These are phyloP conservation scores for Simplicillium aogashimaense DNA, from an alignment of 2,329 filamentous ascomycete genomes.

Conservation along the genomic window DNA sequence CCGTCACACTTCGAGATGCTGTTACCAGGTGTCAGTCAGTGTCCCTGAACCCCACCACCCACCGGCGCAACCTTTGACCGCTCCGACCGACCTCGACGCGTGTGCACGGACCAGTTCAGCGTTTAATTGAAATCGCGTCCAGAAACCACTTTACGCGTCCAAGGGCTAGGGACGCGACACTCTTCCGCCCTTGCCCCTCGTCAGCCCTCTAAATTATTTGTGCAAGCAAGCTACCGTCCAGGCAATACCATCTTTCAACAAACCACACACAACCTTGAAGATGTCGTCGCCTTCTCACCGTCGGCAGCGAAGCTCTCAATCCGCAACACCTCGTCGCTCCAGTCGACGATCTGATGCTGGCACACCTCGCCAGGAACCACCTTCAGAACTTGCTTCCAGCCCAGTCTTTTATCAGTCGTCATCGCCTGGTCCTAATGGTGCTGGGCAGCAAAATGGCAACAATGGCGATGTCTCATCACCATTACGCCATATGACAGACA, in stretches of 20 bases:
- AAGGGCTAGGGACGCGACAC: slow-evolving; percentile 12
- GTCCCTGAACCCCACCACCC: slow-evolving; percentile 5
- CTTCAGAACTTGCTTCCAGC: slow-evolving; percentile 57
- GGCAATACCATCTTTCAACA: slow-evolving; percentile 2
- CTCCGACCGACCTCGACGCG: slow-evolving; percentile 8
- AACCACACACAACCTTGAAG: slow-evolving; percentile 4
- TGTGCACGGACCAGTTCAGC: slow-evolving; percentile 13
- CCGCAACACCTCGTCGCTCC: slow-evolving; percentile 30
- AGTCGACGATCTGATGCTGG: slow-evolving; percentile 26
- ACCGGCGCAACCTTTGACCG: slow-evolving; percentile 22
- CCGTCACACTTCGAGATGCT: neutral
- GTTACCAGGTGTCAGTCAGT: slow-evolving; percentile 7
- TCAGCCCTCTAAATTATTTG: slow-evolving; percentile 7
- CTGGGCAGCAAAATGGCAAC: slow-evolving; percentile 14
- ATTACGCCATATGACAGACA: slow-evolving; percentile 45
- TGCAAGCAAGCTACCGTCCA: slow-evolving; percentile 10
- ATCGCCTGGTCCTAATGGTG: slow-evolving; percentile 23
- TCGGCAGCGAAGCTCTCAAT: slow-evolving; percentile 41
- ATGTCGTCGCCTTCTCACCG: slow-evolving; percentile 38
- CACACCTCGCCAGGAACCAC: slow-evolving; percentile 33
- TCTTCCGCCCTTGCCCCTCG: slow-evolving; percentile 12
- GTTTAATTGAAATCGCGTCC: slow-evolving; percentile 11
- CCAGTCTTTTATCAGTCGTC: slow-evolving; percentile 66
- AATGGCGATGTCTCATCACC: slow-evolving; percentile 39
- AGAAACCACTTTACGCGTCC: slow-evolving; percentile 31